Evolutionary conservation across 2,329 filamentous ascomycete genomes (phyloP).

Genomic region (Colletotrichum zoysiae): DNA sequence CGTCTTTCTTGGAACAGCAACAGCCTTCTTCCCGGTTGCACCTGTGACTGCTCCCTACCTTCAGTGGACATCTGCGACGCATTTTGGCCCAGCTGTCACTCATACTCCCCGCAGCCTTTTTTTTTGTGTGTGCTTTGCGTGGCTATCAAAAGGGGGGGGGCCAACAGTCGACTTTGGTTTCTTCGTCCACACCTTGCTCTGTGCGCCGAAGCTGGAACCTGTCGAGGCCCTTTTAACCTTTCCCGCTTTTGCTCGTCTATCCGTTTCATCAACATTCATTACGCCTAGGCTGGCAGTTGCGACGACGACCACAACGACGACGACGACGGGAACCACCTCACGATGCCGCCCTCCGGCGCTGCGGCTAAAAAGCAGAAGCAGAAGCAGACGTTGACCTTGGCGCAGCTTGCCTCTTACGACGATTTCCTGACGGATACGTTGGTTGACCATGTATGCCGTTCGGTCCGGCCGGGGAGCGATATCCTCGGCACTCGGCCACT

Average conservation of each 20-base stretch:
- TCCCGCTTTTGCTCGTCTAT: slow-evolving; percentile 15
- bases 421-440: slow-evolving; percentile 95
- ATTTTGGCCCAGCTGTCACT: slow-evolving; percentile 18
- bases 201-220: slow-evolving; percentile 37
- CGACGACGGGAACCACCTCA: slow-evolving; percentile 17
- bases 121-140: slow-evolving; percentile 17
- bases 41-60: slow-evolving; percentile 5
- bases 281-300: slow-evolving; percentile 25
- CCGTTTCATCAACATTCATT: slow-evolving; percentile 25
- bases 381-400: slow-evolving; percentile 83
- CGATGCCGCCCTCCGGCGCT: slow-evolving; percentile 54
- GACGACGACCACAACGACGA: slow-evolving; percentile 2
- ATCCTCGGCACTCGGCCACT: slow-evolving; percentile 7
- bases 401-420: slow-evolving; percentile 92
- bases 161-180: slow-evolving; percentile 25
- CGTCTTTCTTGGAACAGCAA: slow-evolving; percentile 21
- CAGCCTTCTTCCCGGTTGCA: slow-evolving; percentile 27
- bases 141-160: slow-evolving; percentile 36
- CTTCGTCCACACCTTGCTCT: slow-evolving; percentile 38
- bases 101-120: neutral
- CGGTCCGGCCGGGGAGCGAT: neutral
- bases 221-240: slow-evolving; percentile 35
- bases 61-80: slow-evolving; percentile 19
- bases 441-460: slow-evolving; percentile 85
- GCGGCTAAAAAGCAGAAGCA: slow-evolving; percentile 67